A percentile compares a stretch with the other conserved stretches of the same genome.
Evolutionary conservation across 2,329 filamentous ascomycete genomes (phyloP).

Genomic region (Lachnellula subtilissima): DNA sequence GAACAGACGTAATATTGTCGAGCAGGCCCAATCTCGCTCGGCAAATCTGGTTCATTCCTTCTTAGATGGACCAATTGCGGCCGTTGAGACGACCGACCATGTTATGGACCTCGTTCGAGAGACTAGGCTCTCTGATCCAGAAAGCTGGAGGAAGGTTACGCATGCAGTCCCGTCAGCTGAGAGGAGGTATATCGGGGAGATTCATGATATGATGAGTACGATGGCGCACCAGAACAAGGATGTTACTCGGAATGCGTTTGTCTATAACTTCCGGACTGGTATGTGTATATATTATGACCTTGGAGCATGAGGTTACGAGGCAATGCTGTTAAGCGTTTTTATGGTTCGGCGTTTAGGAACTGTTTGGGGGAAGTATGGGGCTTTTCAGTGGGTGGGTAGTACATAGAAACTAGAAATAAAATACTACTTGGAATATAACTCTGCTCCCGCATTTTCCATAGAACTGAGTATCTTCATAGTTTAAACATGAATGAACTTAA

Average conservation of each 20-base stretch:
- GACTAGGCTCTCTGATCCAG: slow-evolving; percentile 71
- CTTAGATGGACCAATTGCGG: slow-evolving; percentile 73
- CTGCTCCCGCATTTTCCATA: too few relatives aligned
- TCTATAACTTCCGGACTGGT: slow-evolving; percentile 87
- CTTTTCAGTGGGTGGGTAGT: not conserved
- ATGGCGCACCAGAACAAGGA: slow-evolving; percentile 57
- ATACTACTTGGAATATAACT: too few relatives aligned
- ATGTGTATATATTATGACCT: slow-evolving; percentile 84
- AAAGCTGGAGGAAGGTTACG: slow-evolving; percentile 78
- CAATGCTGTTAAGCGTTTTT: not conserved
- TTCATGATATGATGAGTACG: slow-evolving; percentile 68
- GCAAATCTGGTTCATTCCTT: slow-evolving; percentile 65
- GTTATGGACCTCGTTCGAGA: slow-evolving; percentile 71
- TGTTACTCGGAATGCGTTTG: slow-evolving; percentile 67
- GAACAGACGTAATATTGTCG: slow-evolving; percentile 80
- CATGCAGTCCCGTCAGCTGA: slow-evolving; percentile 73
- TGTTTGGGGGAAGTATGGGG: not conserved
- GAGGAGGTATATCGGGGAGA: slow-evolving; percentile 74
- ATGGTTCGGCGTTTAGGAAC: not conserved
- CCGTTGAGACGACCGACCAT: slow-evolving; percentile 82
- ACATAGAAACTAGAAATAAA: too few relatives aligned
- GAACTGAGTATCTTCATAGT: too few relatives aligned
- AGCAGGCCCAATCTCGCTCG: slow-evolving; percentile 61
- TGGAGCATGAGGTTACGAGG: slow-evolving; percentile 27
- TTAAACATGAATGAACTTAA: too few relatives aligned